Conservation (phyloP, 2,329 filamentous ascomycete species). For the Pyricularia grisea region DNA sequence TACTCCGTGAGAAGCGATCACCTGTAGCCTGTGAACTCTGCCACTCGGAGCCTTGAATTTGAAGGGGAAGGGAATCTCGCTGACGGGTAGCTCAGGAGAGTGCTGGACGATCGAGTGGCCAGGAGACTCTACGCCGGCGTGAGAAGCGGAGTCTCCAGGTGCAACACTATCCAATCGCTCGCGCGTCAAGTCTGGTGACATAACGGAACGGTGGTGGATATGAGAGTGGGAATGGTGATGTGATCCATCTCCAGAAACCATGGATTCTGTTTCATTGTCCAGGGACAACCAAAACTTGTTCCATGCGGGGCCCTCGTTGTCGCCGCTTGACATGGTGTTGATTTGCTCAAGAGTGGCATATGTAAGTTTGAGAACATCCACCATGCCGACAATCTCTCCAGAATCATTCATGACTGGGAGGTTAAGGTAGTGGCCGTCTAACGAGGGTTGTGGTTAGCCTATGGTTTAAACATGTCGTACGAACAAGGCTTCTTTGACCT, state of each 20-base stretch:
- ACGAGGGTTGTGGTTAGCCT: conserved; percentile 7
- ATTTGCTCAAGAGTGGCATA: conserved; percentile 97
- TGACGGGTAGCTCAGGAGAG: conserved; percentile 42
- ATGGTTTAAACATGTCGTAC: not conserved
- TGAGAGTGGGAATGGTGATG: conserved; percentile 60
- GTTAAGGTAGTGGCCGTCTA: conserved; percentile 97
- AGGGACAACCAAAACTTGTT: conserved; percentile 99
- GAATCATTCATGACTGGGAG: conserved; percentile 95
- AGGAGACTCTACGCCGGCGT: conserved; percentile 74
- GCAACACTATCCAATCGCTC: conserved; percentile 73
- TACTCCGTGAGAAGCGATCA: conserved; percentile 72
- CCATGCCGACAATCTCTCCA: conserved; percentile 98
- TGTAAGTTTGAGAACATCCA: conserved; percentile 94
- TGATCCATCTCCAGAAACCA: conserved; percentile 86
- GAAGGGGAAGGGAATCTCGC: conserved; percentile 84
- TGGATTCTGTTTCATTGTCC: conserved; percentile 88
- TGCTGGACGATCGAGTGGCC: conserved; percentile 48
- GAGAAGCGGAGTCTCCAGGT: conserved; percentile 90
- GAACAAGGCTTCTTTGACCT: conserved; percentile 24
- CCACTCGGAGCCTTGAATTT: conserved; percentile 98
- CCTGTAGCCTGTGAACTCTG: conserved; percentile 85
- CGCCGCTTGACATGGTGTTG: conserved; percentile 83
- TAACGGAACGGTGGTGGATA: conserved; percentile 61
- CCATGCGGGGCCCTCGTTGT: conserved; percentile 94
- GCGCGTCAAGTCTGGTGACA: conserved; percentile 65